Percentiles rank a stretch among this genome's conserved stretches.
Evolutionary conservation across 2,329 filamentous ascomycete genomes (phyloP).

Genomic region (Hawksworthiomyces lignivorus): DNA sequence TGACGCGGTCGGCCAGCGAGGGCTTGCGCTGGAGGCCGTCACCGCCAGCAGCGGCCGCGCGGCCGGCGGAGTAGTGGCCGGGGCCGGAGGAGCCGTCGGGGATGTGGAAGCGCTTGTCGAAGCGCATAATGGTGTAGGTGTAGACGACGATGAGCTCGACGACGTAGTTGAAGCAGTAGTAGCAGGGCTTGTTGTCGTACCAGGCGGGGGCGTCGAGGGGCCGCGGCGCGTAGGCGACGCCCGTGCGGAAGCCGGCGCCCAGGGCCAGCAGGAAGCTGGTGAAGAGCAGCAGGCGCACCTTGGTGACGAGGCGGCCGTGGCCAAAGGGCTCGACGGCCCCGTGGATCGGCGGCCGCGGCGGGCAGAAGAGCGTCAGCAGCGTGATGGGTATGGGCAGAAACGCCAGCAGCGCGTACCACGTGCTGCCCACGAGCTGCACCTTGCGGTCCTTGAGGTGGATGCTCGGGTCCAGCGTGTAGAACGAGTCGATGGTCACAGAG

Average conservation of each 20-base stretch:
- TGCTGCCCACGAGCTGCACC: conserved; percentile 56
- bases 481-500: conserved; percentile 52
- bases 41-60: not conserved
- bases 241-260: conserved; percentile 62
- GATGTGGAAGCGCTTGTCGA: conserved; percentile 69
- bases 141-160: conserved; percentile 65
- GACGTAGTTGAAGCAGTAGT: conserved; percentile 72
- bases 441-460: conserved; percentile 46
- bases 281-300: conserved; percentile 56
- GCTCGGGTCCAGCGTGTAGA: conserved; percentile 54
- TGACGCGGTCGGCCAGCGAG: conserved; percentile 13
- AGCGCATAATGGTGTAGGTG: conserved; percentile 57
- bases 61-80: conserved; percentile 34
- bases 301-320: conserved; percentile 56
- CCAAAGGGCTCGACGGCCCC: conserved; percentile 54
- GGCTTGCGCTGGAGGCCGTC: not conserved
- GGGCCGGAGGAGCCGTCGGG: conserved; percentile 59
- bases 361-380: conserved; percentile 40
- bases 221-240: conserved; percentile 45
- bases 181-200: conserved; percentile 64
- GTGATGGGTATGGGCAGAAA: conserved; percentile 59
- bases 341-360: conserved; percentile 14
- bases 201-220: conserved; percentile 51
- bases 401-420: conserved; percentile 56
- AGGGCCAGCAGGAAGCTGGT: conserved; percentile 54